phyloP scores from a whole-genome alignment of 768 basidiomycete species.

The Scleroderma bovista region DNA sequence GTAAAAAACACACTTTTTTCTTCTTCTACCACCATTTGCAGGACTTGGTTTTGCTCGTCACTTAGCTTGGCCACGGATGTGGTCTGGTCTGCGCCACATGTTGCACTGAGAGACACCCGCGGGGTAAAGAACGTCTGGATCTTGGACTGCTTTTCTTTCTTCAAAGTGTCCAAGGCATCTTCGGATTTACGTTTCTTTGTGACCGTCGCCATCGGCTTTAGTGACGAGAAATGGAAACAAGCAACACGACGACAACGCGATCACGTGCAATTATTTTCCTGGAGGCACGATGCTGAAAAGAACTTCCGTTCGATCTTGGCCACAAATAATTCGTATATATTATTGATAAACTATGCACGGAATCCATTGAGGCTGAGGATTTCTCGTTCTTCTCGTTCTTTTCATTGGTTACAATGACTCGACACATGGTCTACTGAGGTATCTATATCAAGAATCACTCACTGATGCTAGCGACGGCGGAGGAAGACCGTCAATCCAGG shows the following conservation, averaged over 20 bases:
- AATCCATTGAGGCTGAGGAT: too few species aligned
- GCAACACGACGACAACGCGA: constrained; percentile 13
- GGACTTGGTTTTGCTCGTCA: constrained; percentile 47
- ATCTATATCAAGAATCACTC: too few species aligned
- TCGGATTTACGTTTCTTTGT: constrained; percentile 22
- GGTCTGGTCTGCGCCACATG: constrained; percentile 26
- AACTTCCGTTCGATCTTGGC: too few species aligned
- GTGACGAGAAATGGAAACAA: constrained; percentile 2
- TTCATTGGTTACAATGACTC: too few species aligned
- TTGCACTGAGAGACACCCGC: constrained; percentile 21
- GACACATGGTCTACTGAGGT: too few species aligned
- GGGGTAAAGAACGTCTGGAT: constrained; percentile 23
- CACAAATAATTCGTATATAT: too few species aligned
- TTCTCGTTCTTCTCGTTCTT: too few species aligned
- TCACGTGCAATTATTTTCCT: constrained; percentile 1
- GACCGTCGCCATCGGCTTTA: constrained; percentile 5
- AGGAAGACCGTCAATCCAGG: too few species aligned
- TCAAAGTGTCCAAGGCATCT: constrained; percentile 1
- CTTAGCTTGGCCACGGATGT: constrained; percentile 39
- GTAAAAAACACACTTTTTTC: constrained; percentile 63
- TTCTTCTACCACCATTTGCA: constrained; percentile 49
- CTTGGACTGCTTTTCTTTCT: constrained; percentile 17
- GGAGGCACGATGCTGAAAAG: too few species aligned
- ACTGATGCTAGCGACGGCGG: too few species aligned
- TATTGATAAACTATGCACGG: too few species aligned